Evolutionary conservation across 2,329 filamentous ascomycete genomes (phyloP), one percentile per base, ranked within the genome.

Genomic region (Chaetomium olivaceum): DNA sequence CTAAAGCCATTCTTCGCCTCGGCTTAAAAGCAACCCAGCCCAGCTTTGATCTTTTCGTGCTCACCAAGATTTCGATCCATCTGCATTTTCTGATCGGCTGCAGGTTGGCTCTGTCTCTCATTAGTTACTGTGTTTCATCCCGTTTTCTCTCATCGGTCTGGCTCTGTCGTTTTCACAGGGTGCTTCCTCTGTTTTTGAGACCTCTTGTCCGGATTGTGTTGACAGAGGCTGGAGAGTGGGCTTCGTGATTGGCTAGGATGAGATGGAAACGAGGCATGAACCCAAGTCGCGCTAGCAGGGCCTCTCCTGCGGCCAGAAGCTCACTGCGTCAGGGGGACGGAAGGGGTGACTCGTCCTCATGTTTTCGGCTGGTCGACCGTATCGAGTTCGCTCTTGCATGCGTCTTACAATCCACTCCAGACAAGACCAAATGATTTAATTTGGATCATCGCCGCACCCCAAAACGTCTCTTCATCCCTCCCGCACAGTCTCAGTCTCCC

Each of bases 281-380:
- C 39, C 21, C 36, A 59, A 60, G 31, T n/a, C 56, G 56, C 62
- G 62, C 62, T 59, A 64, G 56, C 48, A 59, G 50, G 27, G 27
- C 61, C 52, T n/a, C 56, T 60, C 46, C 48, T 58, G 66, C 64
- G 64, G 70, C 68, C 69, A 69, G 67, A 68, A 67, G 67, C 50
- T 62, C 64, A 63, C 61, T 29, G 66, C 62, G 27, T 67, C 63
- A 63, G 65, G 59, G 66, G 66, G 63, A 55, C 19, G 39, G 43
- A 54, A 66, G 51, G 65, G 8, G 31, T 46, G 11, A 16, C 46
- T 61, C 63, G 39, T 43, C 6, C n/a, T 43, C 60, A 64, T 70
- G 58, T 66, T 64, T 66, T 60, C 16, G 39, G 39, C 39, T 43
- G 39, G 39, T 7, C 39, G 16, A 43, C 39, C 39, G 39, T 19